These are phyloP conservation scores for Lantana camara DNA, from an alignment of 257 asterid genomes.

Conservation along the genomic window DNA sequence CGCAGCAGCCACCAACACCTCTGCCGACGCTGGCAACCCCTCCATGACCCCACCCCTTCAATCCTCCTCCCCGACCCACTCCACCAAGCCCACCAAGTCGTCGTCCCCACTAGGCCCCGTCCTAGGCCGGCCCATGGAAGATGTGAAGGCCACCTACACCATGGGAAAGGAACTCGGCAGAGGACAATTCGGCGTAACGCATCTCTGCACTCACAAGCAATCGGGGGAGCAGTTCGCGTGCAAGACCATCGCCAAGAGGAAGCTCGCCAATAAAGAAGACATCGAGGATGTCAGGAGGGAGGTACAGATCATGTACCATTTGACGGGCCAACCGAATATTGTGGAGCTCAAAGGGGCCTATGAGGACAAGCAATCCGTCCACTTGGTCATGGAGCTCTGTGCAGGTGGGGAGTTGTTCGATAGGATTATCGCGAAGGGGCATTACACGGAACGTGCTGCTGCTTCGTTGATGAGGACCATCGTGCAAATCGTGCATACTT, in stretches of 20 bases:
- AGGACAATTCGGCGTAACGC: conserved; percentile 62
- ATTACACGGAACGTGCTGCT: conserved; percentile 65
- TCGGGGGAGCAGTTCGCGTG: conserved; percentile 61
- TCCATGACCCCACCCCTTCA: conserved; percentile 36
- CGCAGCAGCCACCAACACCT: conserved; percentile 9
- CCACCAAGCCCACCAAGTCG: conserved; percentile 35
- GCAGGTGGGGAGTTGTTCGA: conserved; percentile 75
- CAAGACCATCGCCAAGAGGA: conserved; percentile 69
- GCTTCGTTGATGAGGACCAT: conserved; percentile 65
- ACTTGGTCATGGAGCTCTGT: conserved; percentile 63
- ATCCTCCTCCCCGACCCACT: conserved; percentile 42
- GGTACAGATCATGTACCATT: conserved; percentile 72
- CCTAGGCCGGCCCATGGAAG: conserved; percentile 70
- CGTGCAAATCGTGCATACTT: conserved; percentile 65
- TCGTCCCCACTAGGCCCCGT: conserved; percentile 50
- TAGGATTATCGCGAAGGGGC: conserved; percentile 61
- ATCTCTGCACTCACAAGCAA: conserved; percentile 59
- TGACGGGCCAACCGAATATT: conserved; percentile 60
- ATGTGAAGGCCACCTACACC: conserved; percentile 46
- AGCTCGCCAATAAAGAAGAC: conserved; percentile 57
- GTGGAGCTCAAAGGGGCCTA: conserved; percentile 67
- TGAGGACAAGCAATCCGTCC: conserved; percentile 66
- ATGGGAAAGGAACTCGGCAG: conserved; percentile 69
- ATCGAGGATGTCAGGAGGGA: conserved; percentile 66
- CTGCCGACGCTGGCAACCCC: conserved; percentile 2